Evolutionary conservation across 805 yeast genomes (phyloP).

Genomic region (Millerozyma miso): DNA sequence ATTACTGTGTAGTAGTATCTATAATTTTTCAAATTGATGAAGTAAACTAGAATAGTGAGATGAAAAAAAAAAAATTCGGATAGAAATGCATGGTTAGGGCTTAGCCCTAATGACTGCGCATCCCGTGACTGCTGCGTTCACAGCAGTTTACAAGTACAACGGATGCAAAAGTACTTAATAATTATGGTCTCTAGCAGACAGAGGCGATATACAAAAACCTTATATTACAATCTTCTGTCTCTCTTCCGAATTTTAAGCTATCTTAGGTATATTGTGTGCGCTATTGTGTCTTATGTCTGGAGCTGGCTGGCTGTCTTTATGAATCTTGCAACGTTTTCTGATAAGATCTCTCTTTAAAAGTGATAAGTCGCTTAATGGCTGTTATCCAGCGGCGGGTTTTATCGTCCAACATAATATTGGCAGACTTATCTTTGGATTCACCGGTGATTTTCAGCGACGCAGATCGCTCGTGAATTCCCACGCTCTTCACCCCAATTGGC

Average conservation of each 20-base stretch:
- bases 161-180: no score
- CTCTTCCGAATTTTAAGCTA: no score
- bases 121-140: background rate
- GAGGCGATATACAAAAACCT: no score
- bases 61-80: background rate
- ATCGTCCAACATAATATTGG: slow-evolving; percentile 80
- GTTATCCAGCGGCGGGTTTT: slow-evolving; percentile 73
- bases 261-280: no score
- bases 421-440: slow-evolving; percentile 35
- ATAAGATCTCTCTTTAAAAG: slow-evolving; percentile 36
- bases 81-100: background rate
- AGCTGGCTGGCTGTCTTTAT: background rate
- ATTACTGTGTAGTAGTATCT: background rate
- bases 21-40: background rate
- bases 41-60: background rate
- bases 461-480: slow-evolving; percentile 75
- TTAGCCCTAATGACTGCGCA: background rate
- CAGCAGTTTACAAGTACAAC: no score
- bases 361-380: slow-evolving; percentile 68
- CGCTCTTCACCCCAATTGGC: slow-evolving; percentile 83
- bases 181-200: no score
- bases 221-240: no score
- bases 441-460: slow-evolving; percentile 57
- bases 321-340: background rate
- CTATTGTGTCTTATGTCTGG: no score